phyloP scores from a whole-genome alignment of 1,139 yeast genomes.

The Diutina scorzettiae region DNA sequence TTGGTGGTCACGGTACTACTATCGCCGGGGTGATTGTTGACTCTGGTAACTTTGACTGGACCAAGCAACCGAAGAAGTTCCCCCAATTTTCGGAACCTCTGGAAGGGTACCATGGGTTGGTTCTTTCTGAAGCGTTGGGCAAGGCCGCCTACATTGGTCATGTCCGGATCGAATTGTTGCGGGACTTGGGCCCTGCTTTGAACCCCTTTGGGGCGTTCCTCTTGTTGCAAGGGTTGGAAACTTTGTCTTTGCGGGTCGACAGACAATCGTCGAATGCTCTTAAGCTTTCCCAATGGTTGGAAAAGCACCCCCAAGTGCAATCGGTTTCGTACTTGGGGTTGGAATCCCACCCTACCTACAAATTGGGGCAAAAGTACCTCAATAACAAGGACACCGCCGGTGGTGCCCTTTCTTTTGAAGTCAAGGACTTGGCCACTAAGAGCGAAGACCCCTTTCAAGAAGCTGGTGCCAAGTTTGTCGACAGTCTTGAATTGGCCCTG shows the following conservation, averaged over 20 bases:
- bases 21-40: constrained; percentile 88
- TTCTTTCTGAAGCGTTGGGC: constrained; percentile 74
- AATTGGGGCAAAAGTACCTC: constrained; percentile 71
- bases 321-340: constrained; percentile 94
- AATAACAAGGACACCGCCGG: constrained; percentile 56
- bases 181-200: constrained; percentile 86
- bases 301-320: constrained; percentile 56
- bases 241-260: constrained; percentile 85
- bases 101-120: constrained; percentile 86
- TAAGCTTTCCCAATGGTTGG: constrained; percentile 67
- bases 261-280: constrained; percentile 84
- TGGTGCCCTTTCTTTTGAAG: constrained; percentile 83
- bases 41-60: constrained; percentile 89
- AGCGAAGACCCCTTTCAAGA: constrained; percentile 48
- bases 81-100: constrained; percentile 88
- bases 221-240: constrained; percentile 84
- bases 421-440: constrained; percentile 43
- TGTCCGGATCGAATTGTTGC: constrained; percentile 71
- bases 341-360: constrained; percentile 72
- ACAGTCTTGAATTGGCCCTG: constrained; percentile 69
- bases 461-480: constrained; percentile 76
- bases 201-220: constrained; percentile 86
- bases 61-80: constrained; percentile 69
- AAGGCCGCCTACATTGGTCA: constrained; percentile 69
- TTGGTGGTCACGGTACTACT: constrained; percentile 95